Conservation (phyloP, 2,329 filamentous ascomycete species). For the Tolypocladium capitatum region DNA sequence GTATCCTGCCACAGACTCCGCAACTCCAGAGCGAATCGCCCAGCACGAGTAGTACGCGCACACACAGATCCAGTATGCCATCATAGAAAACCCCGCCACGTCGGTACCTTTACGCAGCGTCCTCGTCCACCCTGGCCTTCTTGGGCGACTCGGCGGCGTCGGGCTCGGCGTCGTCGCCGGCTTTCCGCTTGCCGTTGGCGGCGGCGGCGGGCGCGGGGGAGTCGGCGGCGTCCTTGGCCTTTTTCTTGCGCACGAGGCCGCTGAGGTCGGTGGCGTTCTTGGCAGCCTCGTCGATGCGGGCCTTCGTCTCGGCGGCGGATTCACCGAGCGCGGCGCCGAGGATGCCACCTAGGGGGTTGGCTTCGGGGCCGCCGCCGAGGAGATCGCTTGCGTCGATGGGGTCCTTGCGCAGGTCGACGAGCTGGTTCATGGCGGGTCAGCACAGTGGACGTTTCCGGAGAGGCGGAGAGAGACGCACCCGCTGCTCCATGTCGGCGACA, state of each 20-base stretch:
- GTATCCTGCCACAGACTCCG: background rate
- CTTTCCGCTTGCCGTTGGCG: slow-evolving; percentile 27
- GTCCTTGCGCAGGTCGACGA: slow-evolving; percentile 52
- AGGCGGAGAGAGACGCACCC: slow-evolving; percentile 34
- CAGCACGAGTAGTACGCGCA: background rate
- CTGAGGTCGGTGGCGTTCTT: slow-evolving; percentile 62
- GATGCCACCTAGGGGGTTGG: slow-evolving; percentile 40
- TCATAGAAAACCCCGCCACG: too few relatives aligned
- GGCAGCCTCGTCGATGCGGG: slow-evolving; percentile 57
- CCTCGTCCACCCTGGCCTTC: slow-evolving; percentile 21
- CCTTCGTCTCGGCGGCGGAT: slow-evolving; percentile 45
- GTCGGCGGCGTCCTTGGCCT: slow-evolving; percentile 23
- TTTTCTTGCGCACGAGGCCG: slow-evolving; percentile 63
- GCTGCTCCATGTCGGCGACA: slow-evolving; percentile 63
- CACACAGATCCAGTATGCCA: background rate
- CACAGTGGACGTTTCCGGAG: background rate
- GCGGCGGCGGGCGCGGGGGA: slow-evolving; percentile 7
- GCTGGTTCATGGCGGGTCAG: slow-evolving; percentile 21
- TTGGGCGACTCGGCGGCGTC: slow-evolving; percentile 17
- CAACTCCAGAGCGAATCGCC: background rate
- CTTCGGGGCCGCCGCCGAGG: slow-evolving; percentile 19
- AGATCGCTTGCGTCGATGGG: slow-evolving; percentile 32
- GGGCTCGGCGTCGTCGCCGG: slow-evolving; percentile 13
- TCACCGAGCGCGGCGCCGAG: slow-evolving; percentile 52
- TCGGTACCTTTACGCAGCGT: background rate